Evolutionary conservation across 2,329 filamentous ascomycete genomes (phyloP), one percentile per base, ranked within the genome.

Genomic region (Teratosphaeria nubilosa): DNA sequence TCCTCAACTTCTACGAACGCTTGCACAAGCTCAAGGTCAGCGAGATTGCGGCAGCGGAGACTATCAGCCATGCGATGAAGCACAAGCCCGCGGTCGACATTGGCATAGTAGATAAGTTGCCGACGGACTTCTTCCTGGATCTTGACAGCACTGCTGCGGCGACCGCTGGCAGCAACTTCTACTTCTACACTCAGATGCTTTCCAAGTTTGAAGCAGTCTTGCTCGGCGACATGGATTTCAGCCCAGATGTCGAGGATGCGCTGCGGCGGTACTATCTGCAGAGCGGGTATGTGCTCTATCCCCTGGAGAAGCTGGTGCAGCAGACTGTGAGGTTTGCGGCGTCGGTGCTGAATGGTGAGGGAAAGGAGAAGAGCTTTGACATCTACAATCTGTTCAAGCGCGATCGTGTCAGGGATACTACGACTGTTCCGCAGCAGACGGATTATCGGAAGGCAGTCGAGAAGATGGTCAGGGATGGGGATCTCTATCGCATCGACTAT

Each of bases 281-380:
- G 69, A 88, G 85, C 64, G 94, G 94, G 6, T 99, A 92, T 87
- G 90, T 91, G 68, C 76, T 97, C 45, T 99, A 97, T 76, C 91
- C 90, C 4, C 86, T 97, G 63, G 90, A 95, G 69, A 91, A 95
- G 70, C 84, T 96, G 31, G 82, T 97, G 56, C 86, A 85, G 69
- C 87, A 87, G 1, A 82, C 96, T 45, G 87, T 87, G 59, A 87
- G 91, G 59, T 86, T 91, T 59, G 90, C 88, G 25, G 80, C 91
- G 20, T 83, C 83, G n/a, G 91, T 95, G 71, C 88, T 91, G 69
- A 91, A 86, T 67, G 84, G 84, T 2, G 94, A 99, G 66, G 58
- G 84, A 53, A 96, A 96, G 76, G 94, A 99, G 71, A 95, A 94
- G 80, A 96, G 90, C 41, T 85, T 88, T 5, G 91, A 97, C 60